These are phyloP conservation scores for Aspergillus candidus DNA, from an alignment of 2,329 filamentous ascomycete genomes.

Conservation along the genomic window DNA sequence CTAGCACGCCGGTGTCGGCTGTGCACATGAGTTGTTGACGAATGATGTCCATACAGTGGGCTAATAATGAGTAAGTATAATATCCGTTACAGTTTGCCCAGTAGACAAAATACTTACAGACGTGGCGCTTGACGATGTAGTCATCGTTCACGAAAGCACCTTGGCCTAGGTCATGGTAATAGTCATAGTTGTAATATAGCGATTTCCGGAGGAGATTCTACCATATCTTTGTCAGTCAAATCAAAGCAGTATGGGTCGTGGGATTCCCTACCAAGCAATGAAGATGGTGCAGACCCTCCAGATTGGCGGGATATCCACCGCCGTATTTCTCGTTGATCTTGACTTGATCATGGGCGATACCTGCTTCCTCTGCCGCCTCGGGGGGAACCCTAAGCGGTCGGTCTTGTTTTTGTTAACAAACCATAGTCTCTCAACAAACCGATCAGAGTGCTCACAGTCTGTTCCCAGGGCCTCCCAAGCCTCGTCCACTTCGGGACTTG, in stretches of 20 bases:
- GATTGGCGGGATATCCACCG: constrained; percentile 45
- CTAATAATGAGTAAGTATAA: constrained; percentile 18
- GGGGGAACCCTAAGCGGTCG: constrained; percentile 46
- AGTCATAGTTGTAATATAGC: constrained; percentile 54
- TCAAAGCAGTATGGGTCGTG: too few species aligned
- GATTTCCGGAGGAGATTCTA: constrained; percentile 56
- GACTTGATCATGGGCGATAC: constrained; percentile 50
- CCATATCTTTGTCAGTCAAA: background rate
- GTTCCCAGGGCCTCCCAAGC: constrained; percentile 52
- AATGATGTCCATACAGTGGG: constrained; percentile 55
- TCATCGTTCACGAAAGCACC: constrained; percentile 54
- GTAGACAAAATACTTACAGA: constrained; percentile 38
- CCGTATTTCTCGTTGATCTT: constrained; percentile 52
- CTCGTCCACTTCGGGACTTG: constrained; percentile 50
- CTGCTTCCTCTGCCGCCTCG: constrained; percentile 46
- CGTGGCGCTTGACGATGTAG: constrained; percentile 49
- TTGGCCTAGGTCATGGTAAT: constrained; percentile 47
- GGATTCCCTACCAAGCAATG: constrained; percentile 47
- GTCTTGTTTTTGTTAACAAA: constrained; percentile 25
- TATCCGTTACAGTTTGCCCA: background rate
- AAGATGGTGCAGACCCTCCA: constrained; percentile 30
- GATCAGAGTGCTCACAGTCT: constrained; percentile 39
- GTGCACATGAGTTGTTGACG: constrained; percentile 59
- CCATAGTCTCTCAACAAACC: background rate
- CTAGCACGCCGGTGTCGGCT: constrained; percentile 53